These are phyloP conservation scores for Chrysoporthe austroafricana DNA, from an alignment of 2,329 filamentous ascomycete genomes.

Conservation along the genomic window DNA sequence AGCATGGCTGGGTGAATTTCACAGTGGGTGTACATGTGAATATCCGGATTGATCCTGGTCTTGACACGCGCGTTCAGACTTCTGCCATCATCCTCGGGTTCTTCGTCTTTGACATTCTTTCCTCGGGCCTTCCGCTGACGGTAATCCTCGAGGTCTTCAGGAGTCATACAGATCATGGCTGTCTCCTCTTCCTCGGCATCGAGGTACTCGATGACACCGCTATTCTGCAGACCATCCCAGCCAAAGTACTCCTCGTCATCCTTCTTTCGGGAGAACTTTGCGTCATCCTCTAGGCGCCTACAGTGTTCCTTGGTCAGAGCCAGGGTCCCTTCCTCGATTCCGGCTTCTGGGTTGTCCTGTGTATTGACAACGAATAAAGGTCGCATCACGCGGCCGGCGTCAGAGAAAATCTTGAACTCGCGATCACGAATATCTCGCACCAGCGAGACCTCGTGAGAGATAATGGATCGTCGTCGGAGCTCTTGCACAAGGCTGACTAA, in stretches of 20 bases:
- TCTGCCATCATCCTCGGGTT: conserved; percentile 62
- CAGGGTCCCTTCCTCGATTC: conserved; percentile 66
- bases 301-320: conserved; percentile 85
- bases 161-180: conserved; percentile 99
- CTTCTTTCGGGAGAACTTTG: conserved; percentile 60
- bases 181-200: conserved; percentile 99
- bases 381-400: conserved; percentile 92
- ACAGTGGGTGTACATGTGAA: conserved; percentile 95
- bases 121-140: conserved; percentile 63
- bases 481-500: conserved; percentile 79
- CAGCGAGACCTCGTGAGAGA: conserved; percentile 91
- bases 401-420: conserved; percentile 98
- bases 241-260: conserved; percentile 71
- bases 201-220: conserved; percentile 91
- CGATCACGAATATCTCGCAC: conserved; percentile 95
- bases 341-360: conserved; percentile 71
- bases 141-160: conserved; percentile 86
- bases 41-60: conserved; percentile 82
- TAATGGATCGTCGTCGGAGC: conserved; percentile 77
- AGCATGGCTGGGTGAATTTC: conserved; percentile 99
- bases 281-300: conserved; percentile 72
- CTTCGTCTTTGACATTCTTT: conserved; percentile 74
- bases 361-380: conserved; percentile 94
- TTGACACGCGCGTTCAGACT: conserved; percentile 87
- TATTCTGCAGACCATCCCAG: conserved; percentile 83